Base-by-base conservation (phyloP, 345 rosid species). In the Citrus trifoliata region DNA sequence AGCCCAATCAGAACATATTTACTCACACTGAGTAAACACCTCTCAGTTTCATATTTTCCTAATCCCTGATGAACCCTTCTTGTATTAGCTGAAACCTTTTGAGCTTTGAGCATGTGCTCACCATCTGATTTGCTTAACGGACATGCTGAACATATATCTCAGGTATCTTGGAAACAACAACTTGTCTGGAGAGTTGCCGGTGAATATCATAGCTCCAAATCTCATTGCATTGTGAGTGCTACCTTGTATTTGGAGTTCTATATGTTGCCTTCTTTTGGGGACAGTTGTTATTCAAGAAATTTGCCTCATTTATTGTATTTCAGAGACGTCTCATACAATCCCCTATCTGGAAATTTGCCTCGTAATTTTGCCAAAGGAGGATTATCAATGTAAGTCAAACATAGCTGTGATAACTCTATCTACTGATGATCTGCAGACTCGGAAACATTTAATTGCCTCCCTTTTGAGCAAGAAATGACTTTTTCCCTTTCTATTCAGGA, bases 321-420 rank as follows among this genome's bases (percentile, higher is more conserved):
- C 88, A 90, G 93, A 71, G 93, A 90, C 61, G 88, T 88, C 67
- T 90, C 93, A 1, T 87, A 87, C 83, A 90, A 88, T 85, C 85
- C 84, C 7, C 86, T 90, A 13, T 85, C 86, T 5, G 93, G 93
- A 77, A 85, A 80, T 60, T 73, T 85, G 64, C 90, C 88, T 0
- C 70, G 22, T 58, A 76, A 82, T 42, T 84, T 75, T 55, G 80
- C 64, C 61, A 84, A 19, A 71, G 69, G 62, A 70, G 80, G 80
- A 70, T 74, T 82, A 73, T 88, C 91, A n/a, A 73, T 84, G 93
- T 90, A 80, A 86, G 90, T 64, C 61, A 28, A 73, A 21, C 48
- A 28, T 68, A 27, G 24, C 7, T 27, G 24, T 18, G 73, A 4
- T 7, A 46, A 48, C 53, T 12, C 22, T 21, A 21, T 37, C 48